Conservation (phyloP, 257 asterid species). For the Solanum pennellii region DNA sequence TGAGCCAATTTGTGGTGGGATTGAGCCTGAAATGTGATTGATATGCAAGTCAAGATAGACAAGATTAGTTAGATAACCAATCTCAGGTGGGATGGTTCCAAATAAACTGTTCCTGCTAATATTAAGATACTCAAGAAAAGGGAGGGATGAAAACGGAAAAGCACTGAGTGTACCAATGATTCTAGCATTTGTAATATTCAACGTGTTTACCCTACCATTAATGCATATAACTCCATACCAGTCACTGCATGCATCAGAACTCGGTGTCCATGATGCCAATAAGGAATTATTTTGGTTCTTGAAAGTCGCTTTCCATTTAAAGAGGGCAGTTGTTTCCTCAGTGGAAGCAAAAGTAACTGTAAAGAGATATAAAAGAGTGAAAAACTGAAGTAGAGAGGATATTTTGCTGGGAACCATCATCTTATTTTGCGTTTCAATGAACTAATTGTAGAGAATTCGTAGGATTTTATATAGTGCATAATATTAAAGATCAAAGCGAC, state of each 20-base stretch:
- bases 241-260: neutral
- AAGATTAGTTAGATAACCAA: neutral
- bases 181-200: neutral
- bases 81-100: neutral
- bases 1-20: neutral
- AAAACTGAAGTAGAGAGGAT: neutral
- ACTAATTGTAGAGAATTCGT: neutral
- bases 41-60: neutral
- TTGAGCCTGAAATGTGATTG: neutral
- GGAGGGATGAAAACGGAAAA: neutral
- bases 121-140: neutral
- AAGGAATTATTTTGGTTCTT: neutral
- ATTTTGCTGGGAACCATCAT: neutral
- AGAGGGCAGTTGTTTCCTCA: neutral
- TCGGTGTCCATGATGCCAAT: neutral
- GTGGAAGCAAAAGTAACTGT: neutral
- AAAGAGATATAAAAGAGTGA: neutral
- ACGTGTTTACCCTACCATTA: neutral
- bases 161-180: neutral
- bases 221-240: neutral
- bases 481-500: neutral
- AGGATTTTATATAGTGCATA: neutral
- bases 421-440: neutral
- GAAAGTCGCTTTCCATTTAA: neutral
- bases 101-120: neutral